Percentiles rank a stretch among this genome's conserved stretches.
Conservation (phyloP, 345 rosid species). For the Mallotus nudiflorus region DNA sequence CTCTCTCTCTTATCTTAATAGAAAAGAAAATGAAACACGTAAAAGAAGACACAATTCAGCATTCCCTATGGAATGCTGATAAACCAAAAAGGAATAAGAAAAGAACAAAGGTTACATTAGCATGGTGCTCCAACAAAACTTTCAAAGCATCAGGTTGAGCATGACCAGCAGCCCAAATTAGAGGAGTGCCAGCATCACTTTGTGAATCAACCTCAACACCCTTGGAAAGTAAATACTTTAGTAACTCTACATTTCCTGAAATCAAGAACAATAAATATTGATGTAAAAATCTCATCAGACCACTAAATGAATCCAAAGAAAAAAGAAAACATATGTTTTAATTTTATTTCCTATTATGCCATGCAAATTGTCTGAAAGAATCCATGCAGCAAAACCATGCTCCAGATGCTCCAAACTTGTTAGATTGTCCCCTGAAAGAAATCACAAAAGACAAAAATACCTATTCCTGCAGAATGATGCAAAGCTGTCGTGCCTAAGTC, state of each 20-base stretch:
- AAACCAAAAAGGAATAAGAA: neutral
- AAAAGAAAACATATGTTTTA: neutral
- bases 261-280: slow-evolving; percentile 8
- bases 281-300: neutral
- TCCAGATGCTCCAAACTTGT: slow-evolving; percentile 3
- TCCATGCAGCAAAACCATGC: neutral
- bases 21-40: neutral
- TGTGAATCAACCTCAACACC: slow-evolving; percentile 69
- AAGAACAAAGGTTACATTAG: slow-evolving; percentile 49
- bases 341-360: neutral
- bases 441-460: slow-evolving; percentile 30
- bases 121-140: slow-evolving; percentile 72
- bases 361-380: neutral
- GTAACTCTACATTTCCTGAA: slow-evolving; percentile 73
- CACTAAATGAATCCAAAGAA: neutral
- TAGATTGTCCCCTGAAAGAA: slow-evolving; percentile 4
- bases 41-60: neutral
- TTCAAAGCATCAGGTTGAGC: slow-evolving; percentile 69
- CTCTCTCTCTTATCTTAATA: neutral
- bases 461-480: slow-evolving; percentile 89
- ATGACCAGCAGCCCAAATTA: slow-evolving; percentile 94
- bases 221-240: slow-evolving; percentile 59
- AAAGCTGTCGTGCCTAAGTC: slow-evolving; percentile 83
- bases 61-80: neutral
- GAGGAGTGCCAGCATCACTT: slow-evolving; percentile 89